A percentile compares a stretch with the other conserved stretches of the same genome.
phyloP scores from a whole-genome alignment of 768 basidiomycete species.

The Trametes elegans region DNA sequence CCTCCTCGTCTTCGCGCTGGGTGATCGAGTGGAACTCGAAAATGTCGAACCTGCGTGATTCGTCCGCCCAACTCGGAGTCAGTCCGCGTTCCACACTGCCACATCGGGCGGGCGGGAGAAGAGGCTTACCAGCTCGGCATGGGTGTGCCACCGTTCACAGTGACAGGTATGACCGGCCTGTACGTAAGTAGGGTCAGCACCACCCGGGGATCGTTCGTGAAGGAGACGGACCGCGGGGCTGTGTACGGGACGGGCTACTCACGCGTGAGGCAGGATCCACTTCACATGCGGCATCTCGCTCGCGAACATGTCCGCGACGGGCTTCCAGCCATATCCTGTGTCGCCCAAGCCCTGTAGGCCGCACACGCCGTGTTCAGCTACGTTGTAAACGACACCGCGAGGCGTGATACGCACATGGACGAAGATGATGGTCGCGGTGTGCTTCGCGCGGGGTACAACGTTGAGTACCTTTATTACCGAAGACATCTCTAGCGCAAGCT shows the following conservation, averaged over 20 bases:
- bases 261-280: constrained; percentile 88
- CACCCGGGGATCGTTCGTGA: neutral
- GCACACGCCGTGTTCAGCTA: neutral
- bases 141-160: constrained; percentile 66
- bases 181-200: neutral
- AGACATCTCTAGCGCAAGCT: constrained; percentile 13
- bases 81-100: too few relatives aligned
- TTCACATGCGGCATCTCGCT: constrained; percentile 70
- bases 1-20: constrained; percentile 67
- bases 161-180: constrained; percentile 61
- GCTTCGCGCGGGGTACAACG: constrained; percentile 54
- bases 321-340: constrained; percentile 72
- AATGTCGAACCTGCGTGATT: constrained; percentile 85
- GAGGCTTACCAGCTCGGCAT: constrained; percentile 75
- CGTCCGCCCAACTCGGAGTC: too few relatives aligned
- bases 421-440: constrained; percentile 88
- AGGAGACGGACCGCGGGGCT: neutral
- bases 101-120: too few relatives aligned
- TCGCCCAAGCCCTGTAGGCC: constrained; percentile 68
- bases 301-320: constrained; percentile 69
- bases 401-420: constrained; percentile 64
- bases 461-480: constrained; percentile 46
- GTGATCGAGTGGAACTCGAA: constrained; percentile 36
- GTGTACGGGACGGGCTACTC: constrained; percentile 33
- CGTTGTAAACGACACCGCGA: neutral